phyloP scores from a whole-genome alignment of 768 basidiomycete species.

The Amanita phalloides region DNA sequence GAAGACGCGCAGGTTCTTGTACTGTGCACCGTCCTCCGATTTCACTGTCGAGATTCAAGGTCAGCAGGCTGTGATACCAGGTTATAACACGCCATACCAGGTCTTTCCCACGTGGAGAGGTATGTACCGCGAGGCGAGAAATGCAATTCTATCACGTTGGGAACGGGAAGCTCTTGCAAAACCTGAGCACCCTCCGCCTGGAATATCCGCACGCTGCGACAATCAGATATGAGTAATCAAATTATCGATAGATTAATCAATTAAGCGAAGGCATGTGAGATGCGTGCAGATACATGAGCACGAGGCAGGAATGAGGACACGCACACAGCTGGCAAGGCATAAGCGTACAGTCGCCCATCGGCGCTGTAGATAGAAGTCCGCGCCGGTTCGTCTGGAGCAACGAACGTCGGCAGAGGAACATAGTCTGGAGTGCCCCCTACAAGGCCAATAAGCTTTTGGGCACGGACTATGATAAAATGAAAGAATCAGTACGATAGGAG shows the following conservation, averaged over 20 bases:
- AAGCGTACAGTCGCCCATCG: constrained; percentile 83
- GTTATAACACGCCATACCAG: constrained; percentile 30
- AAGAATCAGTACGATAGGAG: background rate
- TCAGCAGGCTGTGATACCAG: background rate
- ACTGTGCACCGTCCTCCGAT: constrained; percentile 81
- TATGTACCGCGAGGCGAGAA: constrained; percentile 94
- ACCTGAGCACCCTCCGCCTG: constrained; percentile 66
- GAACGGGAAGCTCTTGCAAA: constrained; percentile 62
- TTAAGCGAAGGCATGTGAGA: constrained; percentile 2
- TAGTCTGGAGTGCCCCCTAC: constrained; percentile 78
- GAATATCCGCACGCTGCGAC: constrained; percentile 59
- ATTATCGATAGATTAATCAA: background rate
- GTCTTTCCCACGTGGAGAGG: constrained; percentile 93
- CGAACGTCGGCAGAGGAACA: constrained; percentile 48
- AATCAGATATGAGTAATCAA: constrained; percentile 3
- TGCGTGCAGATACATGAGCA: constrained; percentile 3
- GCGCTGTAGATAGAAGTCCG: constrained; percentile 74
- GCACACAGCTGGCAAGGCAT: constrained; percentile 66
- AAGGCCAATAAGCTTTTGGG: constrained; percentile 88
- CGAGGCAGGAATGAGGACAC: constrained; percentile 20
- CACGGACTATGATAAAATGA: constrained; percentile 53
- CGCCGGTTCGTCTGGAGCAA: constrained; percentile 57
- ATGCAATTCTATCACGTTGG: constrained; percentile 72
- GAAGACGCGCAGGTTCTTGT: constrained; percentile 93
- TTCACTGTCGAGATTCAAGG: constrained; percentile 38